Conservation (phyloP, 768 basidiomycete genomes). For the Leccinum disarticulatum region DNA sequence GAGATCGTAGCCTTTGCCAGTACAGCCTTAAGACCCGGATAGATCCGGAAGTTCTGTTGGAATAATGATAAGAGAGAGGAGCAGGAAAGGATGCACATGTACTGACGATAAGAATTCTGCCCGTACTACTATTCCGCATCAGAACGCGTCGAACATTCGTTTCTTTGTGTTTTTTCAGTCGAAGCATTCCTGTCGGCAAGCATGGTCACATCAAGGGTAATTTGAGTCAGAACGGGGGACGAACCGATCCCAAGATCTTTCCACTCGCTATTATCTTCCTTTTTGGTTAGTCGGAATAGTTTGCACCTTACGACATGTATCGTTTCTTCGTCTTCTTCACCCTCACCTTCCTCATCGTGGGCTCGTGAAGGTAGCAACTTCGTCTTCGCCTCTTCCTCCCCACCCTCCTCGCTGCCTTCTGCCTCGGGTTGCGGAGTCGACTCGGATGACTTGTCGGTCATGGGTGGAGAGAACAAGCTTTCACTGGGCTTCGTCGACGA, state of each 20-base stretch:
- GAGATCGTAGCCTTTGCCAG: constrained; percentile 53
- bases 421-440: constrained; percentile 32
- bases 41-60: constrained; percentile 72
- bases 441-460: constrained; percentile 29
- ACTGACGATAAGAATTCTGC: constrained; percentile 73
- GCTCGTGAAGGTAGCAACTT: constrained; percentile 28
- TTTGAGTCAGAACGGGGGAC: constrained; percentile 23
- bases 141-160: constrained; percentile 58
- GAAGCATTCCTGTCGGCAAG: constrained; percentile 52
- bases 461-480: constrained; percentile 27
- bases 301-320: constrained; percentile 57
- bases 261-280: constrained; percentile 53
- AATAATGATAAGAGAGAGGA: constrained; percentile 9
- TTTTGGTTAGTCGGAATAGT: constrained; percentile 58
- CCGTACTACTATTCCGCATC: constrained; percentile 70
- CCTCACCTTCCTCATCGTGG: constrained; percentile 73
- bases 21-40: constrained; percentile 55
- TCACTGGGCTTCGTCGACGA: constrained; percentile 23
- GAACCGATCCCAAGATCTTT: constrained; percentile 65
- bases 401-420: constrained; percentile 25
- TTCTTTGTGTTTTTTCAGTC: constrained; percentile 74
- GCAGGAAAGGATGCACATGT: not conserved
- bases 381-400: constrained; percentile 27
- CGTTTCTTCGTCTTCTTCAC: constrained; percentile 80
- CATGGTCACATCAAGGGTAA: not conserved